Conservation (phyloP, 495 filamentous ascomycete genomes). For the Lindgomyces ingoldianus region DNA sequence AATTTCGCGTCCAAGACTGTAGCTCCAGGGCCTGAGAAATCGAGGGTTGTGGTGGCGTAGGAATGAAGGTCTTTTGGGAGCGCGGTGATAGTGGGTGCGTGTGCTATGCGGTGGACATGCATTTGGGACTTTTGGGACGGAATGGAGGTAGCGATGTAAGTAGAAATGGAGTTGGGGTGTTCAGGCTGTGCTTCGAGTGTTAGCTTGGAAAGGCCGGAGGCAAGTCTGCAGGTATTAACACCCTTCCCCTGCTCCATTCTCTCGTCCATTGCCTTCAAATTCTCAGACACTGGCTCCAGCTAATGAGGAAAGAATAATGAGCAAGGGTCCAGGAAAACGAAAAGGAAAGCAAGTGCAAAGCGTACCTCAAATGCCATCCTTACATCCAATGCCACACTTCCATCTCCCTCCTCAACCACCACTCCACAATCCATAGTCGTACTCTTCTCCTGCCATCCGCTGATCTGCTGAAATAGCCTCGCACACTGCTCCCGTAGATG, state of each 20-base stretch:
- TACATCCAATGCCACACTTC: constrained; percentile 22
- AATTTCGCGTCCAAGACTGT: constrained; percentile 36
- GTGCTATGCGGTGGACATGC: constrained; percentile 33
- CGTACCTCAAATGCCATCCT: constrained; percentile 40
- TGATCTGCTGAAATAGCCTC: constrained; percentile 26
- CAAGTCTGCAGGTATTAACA: background rate
- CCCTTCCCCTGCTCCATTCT: too few species aligned
- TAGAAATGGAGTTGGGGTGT: constrained; percentile 4
- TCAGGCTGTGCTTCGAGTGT: background rate
- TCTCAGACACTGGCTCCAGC: too few species aligned
- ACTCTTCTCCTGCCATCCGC: constrained; percentile 27
- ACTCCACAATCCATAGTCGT: constrained; percentile 29
- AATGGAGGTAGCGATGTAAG: constrained; percentile 9
- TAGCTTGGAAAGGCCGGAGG: background rate
- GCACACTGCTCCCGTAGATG: constrained; percentile 7
- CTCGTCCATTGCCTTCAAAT: too few species aligned
- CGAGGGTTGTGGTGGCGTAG: constrained; percentile 14
- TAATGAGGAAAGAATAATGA: too few species aligned
- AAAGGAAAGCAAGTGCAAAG: background rate
- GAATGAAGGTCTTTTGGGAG: constrained; percentile 7
- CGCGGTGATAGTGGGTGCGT: constrained; percentile 11
- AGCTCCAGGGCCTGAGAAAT: background rate
- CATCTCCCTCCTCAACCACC: constrained; percentile 29
- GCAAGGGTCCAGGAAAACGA: too few species aligned
- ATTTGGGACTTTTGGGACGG: constrained; percentile 8